Evolutionary conservation across 768 basidiomycete genomes (phyloP), one percentile per base, ranked within the genome.

Genomic region (Tricholoma flavovirens): DNA sequence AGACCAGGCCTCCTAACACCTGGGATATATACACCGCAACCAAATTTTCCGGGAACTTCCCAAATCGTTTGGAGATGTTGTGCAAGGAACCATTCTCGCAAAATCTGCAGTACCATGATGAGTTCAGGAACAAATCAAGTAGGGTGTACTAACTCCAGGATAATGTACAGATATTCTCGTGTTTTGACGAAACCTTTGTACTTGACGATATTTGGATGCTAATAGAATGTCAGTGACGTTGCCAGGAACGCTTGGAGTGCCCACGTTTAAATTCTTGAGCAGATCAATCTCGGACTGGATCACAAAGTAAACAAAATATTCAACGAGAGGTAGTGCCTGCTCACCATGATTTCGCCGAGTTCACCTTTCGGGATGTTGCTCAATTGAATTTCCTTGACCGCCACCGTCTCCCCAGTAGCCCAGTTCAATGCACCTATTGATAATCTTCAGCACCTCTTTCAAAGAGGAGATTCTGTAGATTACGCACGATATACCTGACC

Each of bases 151-250:
- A 66, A 93, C 87, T 98, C 97, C 48, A 99, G 81, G 63, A 99
- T 93, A 71, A 99, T 99, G 71, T 96, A 96, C 57, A 99, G 77
- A 69, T 86, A 93, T 65, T 97, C 92, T 54, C 86, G 84, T 51
- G 93, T 95, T 74, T 94, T 93, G 68, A 93, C 92, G 64, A 96
- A 98, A 11, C 97, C 97, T 66, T 96, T 95, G 76, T 99, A 99
- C 73, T 99, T 96, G 67, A 98, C 97, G 67, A 99, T 98, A 69
- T 98, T 98, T 40, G 87, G 78, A 68, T 98, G 93, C 94, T 96
- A 15, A 70, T 50, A 35, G 38, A 56, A 54, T 32, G 35, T 51
- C 45, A 52, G 32, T 22, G 33, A 54, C 26, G 36, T 30, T 12
- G 22, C 12, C 19, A 24, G 5, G 11, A 14, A 33, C 3, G 11